These are phyloP conservation scores for Claviceps purpurea DNA, from an alignment of 2,329 filamentous ascomycete species.

Conservation along the genomic window DNA sequence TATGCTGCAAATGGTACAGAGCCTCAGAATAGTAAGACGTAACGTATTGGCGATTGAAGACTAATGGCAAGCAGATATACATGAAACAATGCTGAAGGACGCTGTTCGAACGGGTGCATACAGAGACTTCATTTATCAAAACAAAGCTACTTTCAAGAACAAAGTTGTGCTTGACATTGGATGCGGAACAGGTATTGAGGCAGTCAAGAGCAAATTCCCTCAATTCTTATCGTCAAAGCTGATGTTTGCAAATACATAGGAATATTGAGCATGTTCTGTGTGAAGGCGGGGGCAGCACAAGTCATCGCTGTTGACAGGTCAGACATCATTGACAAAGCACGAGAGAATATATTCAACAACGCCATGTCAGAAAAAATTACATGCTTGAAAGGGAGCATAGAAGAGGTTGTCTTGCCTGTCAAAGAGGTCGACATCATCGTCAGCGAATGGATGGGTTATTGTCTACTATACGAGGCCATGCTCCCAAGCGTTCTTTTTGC, in stretches of 20 bases:
- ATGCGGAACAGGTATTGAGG: constrained; percentile 51
- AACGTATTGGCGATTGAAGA: background rate
- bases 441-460: constrained; percentile 97
- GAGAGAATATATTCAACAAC: constrained; percentile 74
- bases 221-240: background rate
- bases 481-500: constrained; percentile 83
- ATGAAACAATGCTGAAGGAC: constrained; percentile 94
- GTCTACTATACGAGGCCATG: constrained; percentile 89
- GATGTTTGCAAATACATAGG: constrained; percentile 30
- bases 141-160: constrained; percentile 74
- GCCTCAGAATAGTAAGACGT: background rate
- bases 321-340: constrained; percentile 75
- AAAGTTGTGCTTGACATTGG: constrained; percentile 87
- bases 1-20: constrained; percentile 45
- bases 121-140: constrained; percentile 85
- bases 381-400: constrained; percentile 72
- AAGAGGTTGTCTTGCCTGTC: constrained; percentile 69
- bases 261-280: constrained; percentile 90
- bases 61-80: constrained; percentile 49
- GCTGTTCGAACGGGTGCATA: constrained; percentile 79
- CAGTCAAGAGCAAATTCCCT: background rate
- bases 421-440: constrained; percentile 85
- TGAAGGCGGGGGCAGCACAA: constrained; percentile 70
- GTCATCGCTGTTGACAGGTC: constrained; percentile 91
- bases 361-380: constrained; percentile 61